Conservation (phyloP, 345 rosid genomes). For the Hypericum perforatum region DNA sequence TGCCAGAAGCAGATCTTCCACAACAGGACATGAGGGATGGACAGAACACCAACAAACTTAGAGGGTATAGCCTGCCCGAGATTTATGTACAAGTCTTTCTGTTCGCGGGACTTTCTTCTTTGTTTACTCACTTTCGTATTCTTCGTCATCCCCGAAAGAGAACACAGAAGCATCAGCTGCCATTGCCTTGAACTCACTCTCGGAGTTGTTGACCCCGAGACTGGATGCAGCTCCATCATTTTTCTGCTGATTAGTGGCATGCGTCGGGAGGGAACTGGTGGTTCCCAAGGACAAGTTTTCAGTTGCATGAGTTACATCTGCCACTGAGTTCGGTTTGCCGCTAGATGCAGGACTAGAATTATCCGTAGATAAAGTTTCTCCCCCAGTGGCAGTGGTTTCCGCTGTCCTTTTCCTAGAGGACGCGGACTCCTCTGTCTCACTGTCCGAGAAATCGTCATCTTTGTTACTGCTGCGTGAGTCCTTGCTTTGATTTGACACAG, state of each 20-base stretch:
- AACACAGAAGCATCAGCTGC: constrained; percentile 92
- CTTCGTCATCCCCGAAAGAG: constrained; percentile 79
- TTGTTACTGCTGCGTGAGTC: constrained; percentile 28
- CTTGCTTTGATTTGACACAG: constrained; percentile 15
- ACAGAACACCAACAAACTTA: no score
- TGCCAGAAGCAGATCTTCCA: no score
- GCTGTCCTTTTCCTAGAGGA: constrained; percentile 21
- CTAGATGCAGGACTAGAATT: background rate
- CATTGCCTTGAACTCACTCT: constrained; percentile 61
- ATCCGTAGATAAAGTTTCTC: no score
- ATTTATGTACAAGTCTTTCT: constrained; percentile 12
- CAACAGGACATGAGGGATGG: no score
- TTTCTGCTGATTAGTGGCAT: constrained; percentile 14
- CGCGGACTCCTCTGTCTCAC: constrained; percentile 54
- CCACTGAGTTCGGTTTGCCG: background rate
- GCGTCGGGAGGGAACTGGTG: constrained; percentile 4
- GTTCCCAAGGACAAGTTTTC: constrained; percentile 2
- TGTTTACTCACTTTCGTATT: constrained; percentile 57
- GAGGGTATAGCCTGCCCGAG: no score
- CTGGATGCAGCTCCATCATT: constrained; percentile 16
- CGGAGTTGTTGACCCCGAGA: constrained; percentile 14
- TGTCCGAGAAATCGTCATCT: constrained; percentile 77
- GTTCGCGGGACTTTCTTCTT: background rate
- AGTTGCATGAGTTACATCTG: background rate
- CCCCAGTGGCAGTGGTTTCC: background rate